Base-by-base conservation (phyloP, 495 filamentous ascomycete genomes). In the Friedmanniomyces simplex region DNA sequence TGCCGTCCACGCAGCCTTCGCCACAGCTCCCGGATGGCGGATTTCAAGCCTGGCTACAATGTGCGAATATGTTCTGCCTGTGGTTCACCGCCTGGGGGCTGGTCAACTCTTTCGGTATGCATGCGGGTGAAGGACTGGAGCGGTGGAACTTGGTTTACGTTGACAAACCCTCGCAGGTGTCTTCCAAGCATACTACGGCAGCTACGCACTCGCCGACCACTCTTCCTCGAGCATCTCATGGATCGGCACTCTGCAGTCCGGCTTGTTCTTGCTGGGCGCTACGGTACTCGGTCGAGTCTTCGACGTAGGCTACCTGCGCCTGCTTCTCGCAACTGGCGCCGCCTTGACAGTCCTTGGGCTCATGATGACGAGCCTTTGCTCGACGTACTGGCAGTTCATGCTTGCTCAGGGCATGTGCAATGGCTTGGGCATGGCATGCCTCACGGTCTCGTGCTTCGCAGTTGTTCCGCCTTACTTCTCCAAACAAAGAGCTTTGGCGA, bases 1-100 rank as follows among this genome's bases (percentile, higher is more conserved):
- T 16, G 34, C 16, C 34, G 16, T 37, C 34, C 34, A 8, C 8
- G 34, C 34, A 37, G 34, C 34, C 34, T 8, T 16, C 34, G 16
- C 34, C 8, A 37, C 34, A 37, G 34, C 16, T 16, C 16, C 43
- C 11, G 8, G 79, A 82, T 59, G 81, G 82, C n/a, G 84, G 84
- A 4, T 61, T 77, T 21, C 61, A 68, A 42, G 84, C 84, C 7
- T 88, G 84, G 84, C 74, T 73, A 1, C 83, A 86, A 68, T 81
- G 78, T 12, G 70, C 74, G n/a, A 74, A 81, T 67, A 79, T 69
- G 1, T 81, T 83, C 66, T 69, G 87, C 16, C 74, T 85, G 49
- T 76, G 86, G 52, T 81, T 82, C 70, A 82, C 82, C 52, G 85
- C 84, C 3, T 88, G 85, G 62, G 67, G 67, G 4, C 60, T 61